Evolutionary conservation across 2,329 filamentous ascomycete genomes (phyloP).

Genomic region (Aureobasidium sp.): DNA sequence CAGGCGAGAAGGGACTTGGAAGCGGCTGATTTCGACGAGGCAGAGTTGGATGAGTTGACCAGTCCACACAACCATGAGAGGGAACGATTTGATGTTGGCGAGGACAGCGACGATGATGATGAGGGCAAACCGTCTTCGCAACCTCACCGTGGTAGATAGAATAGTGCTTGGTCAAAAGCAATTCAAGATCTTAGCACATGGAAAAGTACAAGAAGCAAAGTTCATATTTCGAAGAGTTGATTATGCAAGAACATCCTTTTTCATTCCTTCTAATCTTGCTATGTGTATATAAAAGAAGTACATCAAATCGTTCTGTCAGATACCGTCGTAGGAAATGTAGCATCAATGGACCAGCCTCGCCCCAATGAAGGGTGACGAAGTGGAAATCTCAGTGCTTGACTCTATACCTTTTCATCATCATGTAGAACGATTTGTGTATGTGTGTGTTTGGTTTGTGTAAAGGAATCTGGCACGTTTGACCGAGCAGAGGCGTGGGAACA

Average conservation of each 20-base stretch:
- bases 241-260: background rate
- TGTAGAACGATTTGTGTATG: slow-evolving; percentile 43
- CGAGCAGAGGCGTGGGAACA: slow-evolving; percentile 42
- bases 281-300: background rate
- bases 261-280: background rate
- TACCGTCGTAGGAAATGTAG: slow-evolving; percentile 27
- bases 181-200: background rate
- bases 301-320: slow-evolving; percentile 21
- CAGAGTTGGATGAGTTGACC: slow-evolving; percentile 49
- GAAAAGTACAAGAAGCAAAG: background rate
- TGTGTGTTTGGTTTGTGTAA: slow-evolving; percentile 18
- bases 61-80: slow-evolving; percentile 22
- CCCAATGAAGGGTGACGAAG: slow-evolving; percentile 39
- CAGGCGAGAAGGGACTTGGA: slow-evolving; percentile 43
- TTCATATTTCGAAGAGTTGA: background rate
- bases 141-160: background rate
- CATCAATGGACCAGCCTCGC: slow-evolving; percentile 27
- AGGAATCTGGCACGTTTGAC: slow-evolving; percentile 59
- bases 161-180: background rate
- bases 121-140: background rate
- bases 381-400: slow-evolving; percentile 82
- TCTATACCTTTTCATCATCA: slow-evolving; percentile 96
- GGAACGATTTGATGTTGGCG: slow-evolving; percentile 17
- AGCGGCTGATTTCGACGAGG: slow-evolving; percentile 53
- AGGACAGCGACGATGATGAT: slow-evolving; percentile 8